Base-by-base conservation (phyloP, 306 rosid species). In the Malus sieversii region DNA sequence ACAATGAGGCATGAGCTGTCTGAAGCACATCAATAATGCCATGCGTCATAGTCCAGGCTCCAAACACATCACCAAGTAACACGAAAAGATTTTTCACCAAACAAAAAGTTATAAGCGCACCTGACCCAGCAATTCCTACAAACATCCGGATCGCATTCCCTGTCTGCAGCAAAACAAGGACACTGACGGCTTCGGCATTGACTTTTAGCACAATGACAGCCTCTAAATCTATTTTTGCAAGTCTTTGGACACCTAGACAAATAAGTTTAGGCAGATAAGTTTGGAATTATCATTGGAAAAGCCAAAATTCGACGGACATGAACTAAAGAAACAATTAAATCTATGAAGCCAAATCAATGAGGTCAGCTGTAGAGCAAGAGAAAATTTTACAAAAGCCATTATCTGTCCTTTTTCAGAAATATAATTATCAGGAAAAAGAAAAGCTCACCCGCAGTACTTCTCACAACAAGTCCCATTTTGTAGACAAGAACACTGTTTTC, bases 81-180 rank as follows among this genome's bases (percentile, higher is more conserved):
- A 52, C 6, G 23, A 27, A 65, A 35, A 22, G 23, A 25, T 3
- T 38, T 58, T 62, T 55, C n/a, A n/a, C 74, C 62, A 70, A 33
- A 57, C 5, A 70, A 9, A 59, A 67, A 78, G 72, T 44, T 62
- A 46, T 61, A 57, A 62, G 68, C 87, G 87, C 84, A 95, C 98
- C 98, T 86, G 84, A 95, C 96, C 98, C 98, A 95, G 74, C 98
- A 95, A 80, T 92, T 95, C 81, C 98, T 86, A 80, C 98, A 95
- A 82, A 95, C 97, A 77, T 95, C 98, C 10, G 98, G 97, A 81
- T 95, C 98, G 33, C 98, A 95, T 80, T 95, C 98, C 83, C 98
- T 88, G 79, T 95, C 98, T 23, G 98, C 98, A 80, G 98, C 98
- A 92, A 95, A 95, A 83, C 97, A 95, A 33, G 98, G 98, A 72